Evolutionary conservation across 1,284 basidiomycete genomes (phyloP).

Genomic region (Heterobasidion irregulare): DNA sequence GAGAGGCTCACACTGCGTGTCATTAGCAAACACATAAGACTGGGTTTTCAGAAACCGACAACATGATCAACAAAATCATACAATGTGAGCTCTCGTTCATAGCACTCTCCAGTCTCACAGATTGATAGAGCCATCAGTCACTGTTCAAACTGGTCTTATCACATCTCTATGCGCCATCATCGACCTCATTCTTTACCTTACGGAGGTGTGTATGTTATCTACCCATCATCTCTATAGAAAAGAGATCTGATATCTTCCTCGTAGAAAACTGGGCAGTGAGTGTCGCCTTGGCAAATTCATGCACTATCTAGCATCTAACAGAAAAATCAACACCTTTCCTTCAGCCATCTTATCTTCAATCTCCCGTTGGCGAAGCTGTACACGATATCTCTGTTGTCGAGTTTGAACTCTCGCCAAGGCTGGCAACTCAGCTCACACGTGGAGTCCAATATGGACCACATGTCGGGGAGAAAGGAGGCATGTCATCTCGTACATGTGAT

Average conservation of each 20-base stretch:
- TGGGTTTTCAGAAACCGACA: neutral
- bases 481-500: neutral
- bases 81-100: neutral
- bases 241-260: neutral
- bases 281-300: neutral
- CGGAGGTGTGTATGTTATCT: neutral
- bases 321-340: neutral
- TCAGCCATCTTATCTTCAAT: neutral
- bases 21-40: neutral
- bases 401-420: neutral
- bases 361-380: neutral
- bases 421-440: neutral
- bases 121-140: neutral
- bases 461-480: neutral
- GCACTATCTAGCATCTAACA: neutral
- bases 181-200: neutral
- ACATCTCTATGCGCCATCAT: neutral
- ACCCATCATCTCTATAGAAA: neutral
- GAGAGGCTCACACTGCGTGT: neutral
- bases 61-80: neutral
- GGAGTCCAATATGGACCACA: neutral
- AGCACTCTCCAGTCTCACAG: neutral
- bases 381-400: neutral
- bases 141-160: neutral
- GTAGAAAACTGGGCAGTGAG: neutral